Base-by-base conservation (phyloP, 495 filamentous ascomycete genomes). In the Pyrenula aspistea region DNA sequence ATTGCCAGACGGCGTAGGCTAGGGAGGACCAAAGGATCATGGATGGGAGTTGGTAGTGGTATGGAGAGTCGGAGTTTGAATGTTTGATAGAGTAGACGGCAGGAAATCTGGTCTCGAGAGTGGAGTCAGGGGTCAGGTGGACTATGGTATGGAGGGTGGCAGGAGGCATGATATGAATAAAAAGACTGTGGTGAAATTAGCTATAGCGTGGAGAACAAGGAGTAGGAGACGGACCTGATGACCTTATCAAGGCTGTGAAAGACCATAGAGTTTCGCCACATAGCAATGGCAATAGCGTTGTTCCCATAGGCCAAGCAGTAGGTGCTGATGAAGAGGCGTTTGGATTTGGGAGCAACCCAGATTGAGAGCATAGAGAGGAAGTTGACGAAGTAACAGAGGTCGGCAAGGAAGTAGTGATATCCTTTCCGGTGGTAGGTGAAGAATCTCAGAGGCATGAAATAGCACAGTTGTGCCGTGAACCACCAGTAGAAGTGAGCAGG, bases 111-210 rank as follows among this genome's bases (percentile, higher is more conserved):
- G 74, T 65, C 55, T 80, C 71, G 64, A 91, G 84, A 36, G 76
- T 68, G 8, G 79, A 79, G 12, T 80, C 72, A 2, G 85, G 67
- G 21, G 90, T 76, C 51, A 96, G 75, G 65, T 98, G 93, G 47
- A 95, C 87, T 23, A 97, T 74, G 65, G 89, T 94, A 71, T 98
- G 93, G 50, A 96, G 76, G 22, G 91, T 85, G 10, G 88, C 90
- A 52, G 90, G 93, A 2, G 93, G 93, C 91, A 97, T 97, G 62
- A 98, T 95, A 71, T 98, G 93, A 61, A 98, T 96, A 73, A 98
- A 97, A 24, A 97, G 72, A 67, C 87, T 90, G 49, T 22, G 47
- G 49, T 1, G 48, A 24, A 12, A 12, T 52, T 60, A 55, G 53
- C 22, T 51, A 53, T 25, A 42, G 48, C 8, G 19, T 22, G 2